Base-by-base conservation (phyloP, 257 asterid species). In the Solanum sitiens region DNA sequence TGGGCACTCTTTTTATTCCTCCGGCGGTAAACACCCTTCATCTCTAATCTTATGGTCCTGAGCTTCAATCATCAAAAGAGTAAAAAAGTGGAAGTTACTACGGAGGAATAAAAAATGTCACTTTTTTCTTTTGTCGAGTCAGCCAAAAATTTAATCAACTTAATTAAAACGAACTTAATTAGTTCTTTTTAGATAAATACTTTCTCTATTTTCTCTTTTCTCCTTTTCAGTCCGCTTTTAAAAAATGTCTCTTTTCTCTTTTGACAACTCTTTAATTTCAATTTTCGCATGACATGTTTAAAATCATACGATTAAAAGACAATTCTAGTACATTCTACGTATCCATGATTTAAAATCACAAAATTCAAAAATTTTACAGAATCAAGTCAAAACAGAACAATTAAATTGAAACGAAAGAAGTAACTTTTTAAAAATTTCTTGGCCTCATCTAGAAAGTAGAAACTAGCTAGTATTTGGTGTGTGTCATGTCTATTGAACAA, bases 21-120 rank as follows among this genome's bases (percentile, higher is more conserved):
- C 4, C 1, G 25, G 2, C 2, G 2, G 11, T 56, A 56, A 56
- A 56, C 11, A 7, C 11, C 25, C 0, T 56, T 1, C 25, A 20
- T n/a, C 3, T 56, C 25, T 56, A 56, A 7, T 7, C 2, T 20
- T 53, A 2, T 18, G 23, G 0, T 0, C 0, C 11, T 16, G 4
- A n/a, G n/a, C 12, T 16, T 53, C n/a, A 53, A 53, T 53, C n/a
- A 53, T n/a, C 6, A 53, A 53, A 53, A 53, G 61, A 53, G n/a
- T 0, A 18, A 18, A 53, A 53, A 3, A 53, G 4, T 53, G 65
- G 65, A 56, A 25, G 14, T 9, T 61, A 11, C 30, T 23, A 61
- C 11, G 2, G 5, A 11, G 70, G 30, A 4, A 23, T 61, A 23
- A 61, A 11, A 10, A 61, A 9, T 61, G 7, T 61, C 32, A 61